Base-by-base conservation (phyloP, 257 asterid species). In the Rhazya stricta region DNA sequence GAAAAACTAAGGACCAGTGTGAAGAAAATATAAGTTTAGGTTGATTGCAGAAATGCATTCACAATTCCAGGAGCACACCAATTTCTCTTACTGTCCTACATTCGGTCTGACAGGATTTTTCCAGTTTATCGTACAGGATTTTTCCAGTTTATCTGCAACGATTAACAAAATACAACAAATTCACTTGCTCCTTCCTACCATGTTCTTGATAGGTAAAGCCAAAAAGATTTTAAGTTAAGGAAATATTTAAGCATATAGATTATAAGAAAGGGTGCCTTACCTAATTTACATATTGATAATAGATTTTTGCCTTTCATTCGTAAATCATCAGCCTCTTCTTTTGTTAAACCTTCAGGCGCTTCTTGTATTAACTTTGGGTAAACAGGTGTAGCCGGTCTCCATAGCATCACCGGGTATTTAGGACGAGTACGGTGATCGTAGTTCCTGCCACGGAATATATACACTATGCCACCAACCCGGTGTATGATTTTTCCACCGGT, bases 331-430 rank as follows among this genome's bases (percentile, higher is more conserved):
- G 99, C 98, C 83, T 91, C 96, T 80, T 89, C 88, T 83, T 89
- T 89, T 1, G 96, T 91, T 84, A 92, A 80, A 75, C 96, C 99
- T 84, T 89, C 98, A 0, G 99, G 99, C 41, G 96, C 96, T 13
- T 89, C 98, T 86, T 92, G 99, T 82, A 95, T 92, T 63, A 95
- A 96, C 84, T 95, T 95, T 2, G 99, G 99, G 80, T 95, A 95
- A 83, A 95, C 96, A 6, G 99, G 99, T 25, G 99, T 82, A 61
- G 99, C 99, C 21, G 99, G 99, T 84, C 91, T 95, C 99, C 99
- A 95, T 9, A 95, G 95, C 99, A 95, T 95, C 78, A 95, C 83
- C 0, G 99, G 99, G 21, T 86, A 84, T 78, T 82, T 79, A 36
- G 96, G 98, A 41, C 98, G 97, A 70, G 83, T 83, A 5, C 69